phyloP scores from a whole-genome alignment of 139 green algal species.

The Chlamydomonas sphaeroides region DNA sequence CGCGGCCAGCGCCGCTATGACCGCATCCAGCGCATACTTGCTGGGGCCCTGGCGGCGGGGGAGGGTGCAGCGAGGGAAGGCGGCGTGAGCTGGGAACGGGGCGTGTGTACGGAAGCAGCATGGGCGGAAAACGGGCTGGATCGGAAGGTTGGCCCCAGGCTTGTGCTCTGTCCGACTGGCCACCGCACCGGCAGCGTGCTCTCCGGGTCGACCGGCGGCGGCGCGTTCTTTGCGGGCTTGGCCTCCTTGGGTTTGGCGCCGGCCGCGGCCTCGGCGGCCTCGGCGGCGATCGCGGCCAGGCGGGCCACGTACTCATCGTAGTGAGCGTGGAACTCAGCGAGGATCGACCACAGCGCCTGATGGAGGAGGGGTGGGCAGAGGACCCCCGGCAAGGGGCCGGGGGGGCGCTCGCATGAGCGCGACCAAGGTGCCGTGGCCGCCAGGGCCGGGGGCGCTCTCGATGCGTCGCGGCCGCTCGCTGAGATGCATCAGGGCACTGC shows the following conservation, averaged over 20 bases:
- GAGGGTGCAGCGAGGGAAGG: neutral
- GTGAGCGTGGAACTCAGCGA: neutral
- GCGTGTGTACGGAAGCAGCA: neutral
- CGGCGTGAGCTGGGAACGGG: neutral
- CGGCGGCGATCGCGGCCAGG: neutral
- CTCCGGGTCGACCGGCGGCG: constrained; percentile 34
- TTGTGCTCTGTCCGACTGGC: too few species aligned
- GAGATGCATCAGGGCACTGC: too few species aligned
- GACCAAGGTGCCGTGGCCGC: too few species aligned
- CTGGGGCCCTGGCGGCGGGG: constrained; percentile 21
- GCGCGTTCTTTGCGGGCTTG: neutral
- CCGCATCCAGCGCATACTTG: constrained; percentile 33
- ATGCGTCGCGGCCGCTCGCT: too few species aligned
- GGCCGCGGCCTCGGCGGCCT: neutral
- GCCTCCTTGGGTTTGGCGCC: neutral
- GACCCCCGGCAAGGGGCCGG: too few species aligned
- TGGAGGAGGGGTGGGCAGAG: neutral
- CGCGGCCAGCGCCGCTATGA: neutral
- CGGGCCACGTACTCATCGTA: constrained; percentile 17
- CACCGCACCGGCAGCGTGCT: constrained; percentile 29
- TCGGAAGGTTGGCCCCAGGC: too few species aligned
- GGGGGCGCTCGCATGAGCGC: too few species aligned
- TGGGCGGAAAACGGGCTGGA: too few species aligned
- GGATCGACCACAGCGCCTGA: constrained; percentile 21
- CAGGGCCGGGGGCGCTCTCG: too few species aligned